Evolutionary conservation across 805 yeast species (phyloP).

Genomic region (Brettanomyces sp.): DNA sequence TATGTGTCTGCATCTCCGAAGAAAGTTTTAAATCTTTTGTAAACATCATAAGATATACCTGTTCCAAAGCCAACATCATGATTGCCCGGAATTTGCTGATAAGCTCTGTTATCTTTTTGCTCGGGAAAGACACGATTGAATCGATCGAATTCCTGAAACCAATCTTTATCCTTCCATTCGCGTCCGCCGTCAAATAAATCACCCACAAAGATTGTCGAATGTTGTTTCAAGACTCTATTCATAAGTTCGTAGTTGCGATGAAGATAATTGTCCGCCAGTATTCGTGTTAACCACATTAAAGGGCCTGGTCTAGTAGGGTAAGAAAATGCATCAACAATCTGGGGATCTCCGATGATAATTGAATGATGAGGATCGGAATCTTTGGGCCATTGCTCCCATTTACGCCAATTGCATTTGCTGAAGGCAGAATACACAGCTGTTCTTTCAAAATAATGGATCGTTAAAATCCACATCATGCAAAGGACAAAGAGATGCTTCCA

Average conservation of each 20-base stretch:
- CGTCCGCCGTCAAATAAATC: slow-evolving; percentile 95
- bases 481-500: slow-evolving; percentile 17
- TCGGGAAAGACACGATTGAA: slow-evolving; percentile 51
- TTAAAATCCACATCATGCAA: slow-evolving; percentile 31
- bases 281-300: slow-evolving; percentile 45
- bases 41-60: slow-evolving; percentile 46
- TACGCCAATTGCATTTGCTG: slow-evolving; percentile 47
- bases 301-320: slow-evolving; percentile 56
- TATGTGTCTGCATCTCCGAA: slow-evolving; percentile 66
- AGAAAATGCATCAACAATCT: slow-evolving; percentile 79
- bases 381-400: slow-evolving; percentile 53
- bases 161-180: slow-evolving; percentile 66
- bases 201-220: slow-evolving; percentile 72
- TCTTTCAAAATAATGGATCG: slow-evolving; percentile 48
- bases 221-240: slow-evolving; percentile 62
- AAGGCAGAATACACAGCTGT: slow-evolving; percentile 36
- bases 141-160: slow-evolving; percentile 51
- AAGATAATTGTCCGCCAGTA: slow-evolving; percentile 69
- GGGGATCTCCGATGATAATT: slow-evolving; percentile 81
- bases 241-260: slow-evolving; percentile 55
- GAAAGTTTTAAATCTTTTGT: slow-evolving; percentile 53
- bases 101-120: slow-evolving; percentile 24
- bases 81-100: slow-evolving; percentile 71
- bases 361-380: slow-evolving; percentile 18
- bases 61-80: slow-evolving; percentile 95